A percentile compares a stretch with the other conserved stretches of the same genome.
phyloP scores from a whole-genome alignment of 2,329 filamentous ascomycete genomes.

The Chrysoporthe cubensis region DNA sequence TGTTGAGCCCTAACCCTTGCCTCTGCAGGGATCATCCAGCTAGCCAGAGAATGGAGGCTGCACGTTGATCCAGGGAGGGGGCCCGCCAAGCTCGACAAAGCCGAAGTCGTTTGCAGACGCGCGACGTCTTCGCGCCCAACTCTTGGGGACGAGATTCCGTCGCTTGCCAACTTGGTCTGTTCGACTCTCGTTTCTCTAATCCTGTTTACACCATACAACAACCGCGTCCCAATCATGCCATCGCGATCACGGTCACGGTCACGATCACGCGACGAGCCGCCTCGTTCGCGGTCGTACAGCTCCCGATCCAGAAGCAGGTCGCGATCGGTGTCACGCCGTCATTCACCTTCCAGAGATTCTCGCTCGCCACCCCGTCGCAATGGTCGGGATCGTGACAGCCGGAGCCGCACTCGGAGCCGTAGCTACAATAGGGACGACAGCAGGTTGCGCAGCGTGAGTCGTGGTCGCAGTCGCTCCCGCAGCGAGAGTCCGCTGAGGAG shows the following conservation, averaged over 20 bases:
- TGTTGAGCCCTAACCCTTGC: too few relatives aligned
- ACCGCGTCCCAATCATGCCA: slow-evolving; percentile 23
- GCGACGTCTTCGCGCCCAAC: not conserved
- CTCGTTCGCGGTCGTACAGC: slow-evolving; percentile 26
- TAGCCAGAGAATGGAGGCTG: too few relatives aligned
- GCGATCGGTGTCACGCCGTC: slow-evolving; percentile 30
- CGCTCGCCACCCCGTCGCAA: slow-evolving; percentile 43
- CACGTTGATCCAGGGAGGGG: not conserved
- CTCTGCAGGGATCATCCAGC: not conserved
- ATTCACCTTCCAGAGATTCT: slow-evolving; percentile 31
- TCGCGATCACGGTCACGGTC: slow-evolving; percentile 29
- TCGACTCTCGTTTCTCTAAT: not conserved
- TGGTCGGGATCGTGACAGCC: slow-evolving; percentile 39
- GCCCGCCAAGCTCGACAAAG: not conserved
- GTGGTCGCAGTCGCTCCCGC: slow-evolving; percentile 42
- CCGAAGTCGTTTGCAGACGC: not conserved
- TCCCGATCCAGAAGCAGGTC: slow-evolving; percentile 29
- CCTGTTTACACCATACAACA: not conserved
- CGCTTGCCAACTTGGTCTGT: not conserved
- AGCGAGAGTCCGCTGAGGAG: slow-evolving; percentile 47
- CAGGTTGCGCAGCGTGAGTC: slow-evolving; percentile 39
- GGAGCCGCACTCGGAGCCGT: slow-evolving; percentile 11
- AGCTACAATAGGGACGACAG: slow-evolving; percentile 40
- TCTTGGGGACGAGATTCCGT: not conserved
- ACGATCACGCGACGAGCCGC: slow-evolving; percentile 23